phyloP scores from a whole-genome alignment of 805 yeast genomes.

The Wickerhamiella domercqiae region DNA sequence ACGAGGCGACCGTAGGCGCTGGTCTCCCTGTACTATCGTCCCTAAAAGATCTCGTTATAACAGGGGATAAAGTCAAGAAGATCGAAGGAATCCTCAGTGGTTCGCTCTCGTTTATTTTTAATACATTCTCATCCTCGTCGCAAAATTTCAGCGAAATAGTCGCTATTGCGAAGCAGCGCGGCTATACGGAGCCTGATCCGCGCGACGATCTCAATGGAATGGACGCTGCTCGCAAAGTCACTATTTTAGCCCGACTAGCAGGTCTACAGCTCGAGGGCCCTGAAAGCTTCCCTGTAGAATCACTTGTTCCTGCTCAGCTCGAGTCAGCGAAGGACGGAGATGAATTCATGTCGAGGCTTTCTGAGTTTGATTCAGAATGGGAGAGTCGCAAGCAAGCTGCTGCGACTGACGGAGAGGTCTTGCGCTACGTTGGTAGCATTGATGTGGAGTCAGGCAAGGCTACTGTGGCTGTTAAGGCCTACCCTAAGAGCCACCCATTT shows the following conservation, averaged over 20 bases:
- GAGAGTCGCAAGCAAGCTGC: constrained; percentile 69
- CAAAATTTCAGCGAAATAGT: constrained; percentile 84
- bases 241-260: constrained; percentile 84
- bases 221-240: constrained; percentile 96
- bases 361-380: constrained; percentile 67
- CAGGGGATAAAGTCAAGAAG: constrained; percentile 84
- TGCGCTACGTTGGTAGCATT: constrained; percentile 85
- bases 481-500: constrained; percentile 81
- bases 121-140: constrained; percentile 66
- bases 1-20: constrained; percentile 98
- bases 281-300: constrained; percentile 83
- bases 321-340: constrained; percentile 45
- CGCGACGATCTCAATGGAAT: constrained; percentile 96
- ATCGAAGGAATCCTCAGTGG: constrained; percentile 97
- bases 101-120: constrained; percentile 86
- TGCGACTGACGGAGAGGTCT: constrained; percentile 65
- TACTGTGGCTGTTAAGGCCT: constrained; percentile 71
- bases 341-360: constrained; percentile 68
- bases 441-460: constrained; percentile 46
- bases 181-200: constrained; percentile 99
- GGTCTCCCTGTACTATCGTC: constrained; percentile 90
- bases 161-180: constrained; percentile 70
- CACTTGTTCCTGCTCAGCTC: constrained; percentile 76
- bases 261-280: constrained; percentile 79
- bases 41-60: constrained; percentile 69